phyloP scores from a whole-genome alignment of 192 early-diverging fungal species.

The Jimgerdemannia lactiflua region DNA sequence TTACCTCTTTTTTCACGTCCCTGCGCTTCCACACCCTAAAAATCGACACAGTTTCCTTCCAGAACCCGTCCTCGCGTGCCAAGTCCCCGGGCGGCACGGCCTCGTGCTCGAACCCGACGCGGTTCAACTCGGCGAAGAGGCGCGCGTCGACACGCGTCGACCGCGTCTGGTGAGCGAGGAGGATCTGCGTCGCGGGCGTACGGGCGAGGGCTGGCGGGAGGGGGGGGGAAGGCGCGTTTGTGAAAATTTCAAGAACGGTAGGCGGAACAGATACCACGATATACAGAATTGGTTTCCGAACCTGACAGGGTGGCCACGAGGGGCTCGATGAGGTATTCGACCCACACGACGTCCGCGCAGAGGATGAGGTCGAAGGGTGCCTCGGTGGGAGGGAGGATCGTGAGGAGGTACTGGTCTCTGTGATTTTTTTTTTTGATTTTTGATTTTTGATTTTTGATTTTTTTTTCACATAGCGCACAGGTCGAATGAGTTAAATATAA shows the following conservation, averaged over 20 bases:
- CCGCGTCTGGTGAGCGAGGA: constrained; percentile 12
- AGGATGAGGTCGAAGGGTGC: neutral
- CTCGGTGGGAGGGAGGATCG: neutral
- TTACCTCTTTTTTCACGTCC: neutral
- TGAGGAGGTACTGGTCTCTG: neutral
- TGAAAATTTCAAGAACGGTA: neutral
- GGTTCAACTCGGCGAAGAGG: neutral
- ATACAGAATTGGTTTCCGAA: neutral
- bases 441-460: too few species aligned
- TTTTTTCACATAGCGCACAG: neutral
- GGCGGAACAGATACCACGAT: too few species aligned
- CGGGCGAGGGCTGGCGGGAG: neutral
- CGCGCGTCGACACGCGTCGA: constrained; percentile 3
- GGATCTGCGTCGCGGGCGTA: neutral
- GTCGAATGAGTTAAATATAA: too few species aligned
- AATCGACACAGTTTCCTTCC: neutral
- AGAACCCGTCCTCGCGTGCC: neutral
- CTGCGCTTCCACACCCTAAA: neutral
- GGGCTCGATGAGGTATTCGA: constrained; percentile 11
- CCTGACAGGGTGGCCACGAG: constrained; percentile 8
- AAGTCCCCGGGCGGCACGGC: neutral
- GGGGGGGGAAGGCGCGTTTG: neutral
- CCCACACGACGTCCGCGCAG: constrained; percentile 14
- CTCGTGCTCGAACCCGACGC: neutral
- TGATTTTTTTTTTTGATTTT: constrained; percentile 1